Evolutionary conservation across 73 alveolate genomes (phyloP).

Genomic region (Paramecium caudatum): DNA sequence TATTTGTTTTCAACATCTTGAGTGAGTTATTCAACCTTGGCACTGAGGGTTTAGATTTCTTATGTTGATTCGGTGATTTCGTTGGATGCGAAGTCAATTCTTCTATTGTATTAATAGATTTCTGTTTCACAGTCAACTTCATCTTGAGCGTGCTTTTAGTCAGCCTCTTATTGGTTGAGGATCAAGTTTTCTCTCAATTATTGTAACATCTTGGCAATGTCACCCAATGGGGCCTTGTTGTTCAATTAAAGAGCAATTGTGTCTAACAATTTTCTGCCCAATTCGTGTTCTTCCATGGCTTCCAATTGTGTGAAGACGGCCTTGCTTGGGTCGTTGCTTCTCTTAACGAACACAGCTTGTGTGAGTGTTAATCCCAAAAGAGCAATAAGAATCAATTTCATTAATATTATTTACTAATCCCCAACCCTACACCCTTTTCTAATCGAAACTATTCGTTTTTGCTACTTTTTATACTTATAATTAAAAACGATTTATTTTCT

Average conservation of each 20-base stretch:
- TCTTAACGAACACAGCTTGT: constrained; percentile 71
- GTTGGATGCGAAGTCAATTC: constrained; percentile 69
- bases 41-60: constrained; percentile 66
- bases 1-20: constrained; percentile 51
- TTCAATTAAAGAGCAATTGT: constrained; percentile 75
- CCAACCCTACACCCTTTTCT: not conserved
- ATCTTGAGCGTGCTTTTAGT: constrained; percentile 62
- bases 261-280: constrained; percentile 73
- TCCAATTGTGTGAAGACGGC: constrained; percentile 61
- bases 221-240: constrained; percentile 76
- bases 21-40: constrained; percentile 38
- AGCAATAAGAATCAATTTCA: constrained; percentile 66
- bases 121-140: constrained; percentile 72
- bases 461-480: not conserved
- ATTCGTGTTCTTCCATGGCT: constrained; percentile 76
- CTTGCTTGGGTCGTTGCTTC: constrained; percentile 63
- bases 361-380: constrained; percentile 73
- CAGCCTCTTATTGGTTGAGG: constrained; percentile 73
- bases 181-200: constrained; percentile 71
- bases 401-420: not conserved
- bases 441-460: constrained; percentile 63
- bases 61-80: constrained; percentile 68
- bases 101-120: constrained; percentile 66
- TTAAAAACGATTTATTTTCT: not conserved
- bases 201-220: constrained; percentile 72